These are phyloP conservation scores for Triangularia verruculosa DNA, from an alignment of 2,329 filamentous ascomycete genomes.

Conservation along the genomic window DNA sequence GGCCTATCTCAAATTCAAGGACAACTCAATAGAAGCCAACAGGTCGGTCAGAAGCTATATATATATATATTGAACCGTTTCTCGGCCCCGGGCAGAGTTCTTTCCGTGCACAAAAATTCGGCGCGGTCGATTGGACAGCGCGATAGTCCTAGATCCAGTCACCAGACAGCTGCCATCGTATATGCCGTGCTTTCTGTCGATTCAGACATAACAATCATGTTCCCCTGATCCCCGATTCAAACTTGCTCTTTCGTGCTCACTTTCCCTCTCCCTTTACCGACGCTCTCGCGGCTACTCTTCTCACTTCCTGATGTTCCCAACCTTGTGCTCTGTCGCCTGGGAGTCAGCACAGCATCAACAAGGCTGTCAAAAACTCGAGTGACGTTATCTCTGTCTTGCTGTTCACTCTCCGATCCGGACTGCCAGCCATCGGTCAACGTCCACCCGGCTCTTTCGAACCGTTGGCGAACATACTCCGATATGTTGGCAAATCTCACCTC, in stretches of 20 bases:
- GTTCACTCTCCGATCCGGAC: background rate
- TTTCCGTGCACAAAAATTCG: no score
- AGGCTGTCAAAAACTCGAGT: slow-evolving; percentile 1
- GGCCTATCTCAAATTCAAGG: no score
- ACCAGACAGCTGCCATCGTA: background rate
- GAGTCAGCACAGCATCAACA: background rate
- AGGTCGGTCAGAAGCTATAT: no score
- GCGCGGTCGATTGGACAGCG: no score
- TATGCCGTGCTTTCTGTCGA: background rate
- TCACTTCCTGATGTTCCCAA: background rate
- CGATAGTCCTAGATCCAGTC: no score
- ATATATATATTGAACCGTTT: no score
- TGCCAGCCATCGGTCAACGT: background rate
- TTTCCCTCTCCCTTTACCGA: background rate
- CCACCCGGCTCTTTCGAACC: slow-evolving; percentile 41
- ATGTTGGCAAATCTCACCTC: slow-evolving; percentile 50
- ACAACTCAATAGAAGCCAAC: no score
- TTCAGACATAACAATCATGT: background rate
- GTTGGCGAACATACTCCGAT: slow-evolving; percentile 39
- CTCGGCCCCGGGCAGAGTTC: no score
- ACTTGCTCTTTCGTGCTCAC: slow-evolving; percentile 1
- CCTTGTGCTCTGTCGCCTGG: background rate
- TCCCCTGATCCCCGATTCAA: background rate
- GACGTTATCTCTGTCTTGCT: background rate
- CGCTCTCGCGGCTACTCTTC: slow-evolving; percentile 3